These are phyloP conservation scores for Aspergillus sp. DNA, from an alignment of 2,329 filamentous ascomycete genomes.

Conservation along the genomic window DNA sequence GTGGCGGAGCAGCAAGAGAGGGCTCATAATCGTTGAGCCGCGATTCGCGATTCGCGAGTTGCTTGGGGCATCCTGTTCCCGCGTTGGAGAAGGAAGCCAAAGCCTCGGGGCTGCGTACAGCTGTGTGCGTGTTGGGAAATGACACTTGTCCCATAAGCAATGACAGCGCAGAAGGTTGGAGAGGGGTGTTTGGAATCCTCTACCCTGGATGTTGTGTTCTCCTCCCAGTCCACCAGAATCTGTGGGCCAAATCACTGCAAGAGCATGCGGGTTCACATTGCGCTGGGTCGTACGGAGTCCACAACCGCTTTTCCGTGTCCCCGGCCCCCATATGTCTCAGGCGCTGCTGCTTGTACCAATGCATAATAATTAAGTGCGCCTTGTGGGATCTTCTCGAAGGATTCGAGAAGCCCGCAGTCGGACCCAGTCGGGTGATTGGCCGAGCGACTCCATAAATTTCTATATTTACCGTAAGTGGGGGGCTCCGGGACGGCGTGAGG, in stretches of 20 bases:
- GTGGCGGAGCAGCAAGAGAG: not conserved
- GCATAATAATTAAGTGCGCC: not conserved
- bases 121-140: not conserved
- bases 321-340: not conserved
- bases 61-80: not conserved
- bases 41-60: not conserved
- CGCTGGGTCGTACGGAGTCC: not conserved
- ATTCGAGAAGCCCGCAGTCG: conserved; percentile 30
- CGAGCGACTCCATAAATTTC: conserved; percentile 9
- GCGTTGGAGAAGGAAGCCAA: not conserved
- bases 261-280: not conserved
- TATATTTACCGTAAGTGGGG: conserved; percentile 26
- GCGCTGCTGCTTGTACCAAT: not conserved
- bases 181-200: not conserved
- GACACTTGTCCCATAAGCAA: not conserved
- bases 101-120: not conserved
- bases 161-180: not conserved
- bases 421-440: conserved; percentile 13
- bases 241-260: not conserved
- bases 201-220: not conserved
- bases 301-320: not conserved
- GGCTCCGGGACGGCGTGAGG: conserved; percentile 15
- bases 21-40: not conserved
- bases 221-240: no score
- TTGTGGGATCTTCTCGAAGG: conserved; percentile 21